Conservation (phyloP, 192 early-diverging fungal species). For the Funneliformis geosporum region DNA sequence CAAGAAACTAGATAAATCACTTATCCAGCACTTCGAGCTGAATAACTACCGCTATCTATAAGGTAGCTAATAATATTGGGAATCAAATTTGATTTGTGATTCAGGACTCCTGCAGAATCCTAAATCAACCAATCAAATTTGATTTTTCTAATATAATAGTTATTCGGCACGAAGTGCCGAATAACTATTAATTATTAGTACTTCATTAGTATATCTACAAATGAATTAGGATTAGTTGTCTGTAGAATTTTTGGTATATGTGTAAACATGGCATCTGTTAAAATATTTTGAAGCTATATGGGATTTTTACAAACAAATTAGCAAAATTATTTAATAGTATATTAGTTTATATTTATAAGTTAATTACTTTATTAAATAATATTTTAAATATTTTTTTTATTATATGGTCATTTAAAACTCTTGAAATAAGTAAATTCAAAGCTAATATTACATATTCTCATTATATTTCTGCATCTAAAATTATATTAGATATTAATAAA, state of each 20-base stretch:
- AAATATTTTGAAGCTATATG: neutral
- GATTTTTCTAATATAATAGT: too few species aligned
- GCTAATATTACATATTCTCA: constrained; percentile 7
- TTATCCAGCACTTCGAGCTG: too few species aligned
- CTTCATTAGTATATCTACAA: neutral
- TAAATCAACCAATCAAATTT: too few species aligned
- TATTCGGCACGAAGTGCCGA: too few species aligned
- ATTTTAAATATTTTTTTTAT: constrained; percentile 1
- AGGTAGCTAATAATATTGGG: too few species aligned
- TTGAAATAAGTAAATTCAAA: constrained; percentile 6
- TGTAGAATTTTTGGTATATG: constrained; percentile 1
- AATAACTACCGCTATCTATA: too few species aligned
- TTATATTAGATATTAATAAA: neutral
- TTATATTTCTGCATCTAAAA: neutral
- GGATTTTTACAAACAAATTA: neutral
- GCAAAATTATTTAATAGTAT: neutral
- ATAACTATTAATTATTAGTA: too few species aligned
- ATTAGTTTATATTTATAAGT: neutral
- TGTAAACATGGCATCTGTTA: neutral
- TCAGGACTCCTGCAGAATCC: too few species aligned
- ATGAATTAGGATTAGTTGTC: neutral
- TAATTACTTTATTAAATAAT: constrained; percentile 1
- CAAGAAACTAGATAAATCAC: too few species aligned
- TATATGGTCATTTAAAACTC: neutral
- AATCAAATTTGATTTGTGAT: too few species aligned